phyloP scores from a whole-genome alignment of 306 rosid genomes.

The Betula pendula region DNA sequence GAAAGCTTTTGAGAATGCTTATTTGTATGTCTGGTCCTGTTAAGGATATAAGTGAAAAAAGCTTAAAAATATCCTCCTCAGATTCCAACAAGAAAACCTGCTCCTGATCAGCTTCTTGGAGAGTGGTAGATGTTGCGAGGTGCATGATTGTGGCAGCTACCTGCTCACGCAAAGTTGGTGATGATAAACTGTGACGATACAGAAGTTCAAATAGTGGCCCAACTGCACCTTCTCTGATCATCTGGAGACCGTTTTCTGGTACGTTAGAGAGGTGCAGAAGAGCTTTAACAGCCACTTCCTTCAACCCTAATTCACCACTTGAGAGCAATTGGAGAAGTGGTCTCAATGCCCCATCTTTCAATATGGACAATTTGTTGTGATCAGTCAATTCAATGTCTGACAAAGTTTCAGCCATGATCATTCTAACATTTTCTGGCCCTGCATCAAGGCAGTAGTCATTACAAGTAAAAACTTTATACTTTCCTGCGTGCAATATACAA shows the following conservation, averaged over 20 bases:
- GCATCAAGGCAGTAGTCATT: constrained; percentile 21
- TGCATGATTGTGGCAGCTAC: constrained; percentile 58
- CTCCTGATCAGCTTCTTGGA: constrained; percentile 38
- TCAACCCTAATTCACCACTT: constrained; percentile 39
- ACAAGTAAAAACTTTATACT: neutral
- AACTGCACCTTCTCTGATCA: constrained; percentile 56
- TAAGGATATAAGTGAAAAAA: constrained; percentile 56
- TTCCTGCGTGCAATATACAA: neutral
- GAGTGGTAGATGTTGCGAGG: constrained; percentile 52
- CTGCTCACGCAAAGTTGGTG: constrained; percentile 43
- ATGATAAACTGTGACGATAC: constrained; percentile 47
- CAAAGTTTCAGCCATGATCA: constrained; percentile 51
- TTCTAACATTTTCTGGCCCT: constrained; percentile 46
- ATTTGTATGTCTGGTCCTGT: constrained; percentile 52
- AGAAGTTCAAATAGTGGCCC: constrained; percentile 53
- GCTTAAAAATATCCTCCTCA: constrained; percentile 53
- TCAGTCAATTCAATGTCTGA: constrained; percentile 56
- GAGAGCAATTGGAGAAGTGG: constrained; percentile 60
- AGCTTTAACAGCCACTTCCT: constrained; percentile 49
- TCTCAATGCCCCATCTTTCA: constrained; percentile 49
- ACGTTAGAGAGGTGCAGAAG: constrained; percentile 51
- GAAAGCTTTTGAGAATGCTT: constrained; percentile 54
- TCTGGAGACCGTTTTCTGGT: constrained; percentile 56
- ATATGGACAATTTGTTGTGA: constrained; percentile 47
- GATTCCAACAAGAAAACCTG: constrained; percentile 47